Evolutionary conservation across 75 land plant species (phyloP), one percentile per base, ranked within the genome.

Genomic region (Pinus tabuliformis): DNA sequence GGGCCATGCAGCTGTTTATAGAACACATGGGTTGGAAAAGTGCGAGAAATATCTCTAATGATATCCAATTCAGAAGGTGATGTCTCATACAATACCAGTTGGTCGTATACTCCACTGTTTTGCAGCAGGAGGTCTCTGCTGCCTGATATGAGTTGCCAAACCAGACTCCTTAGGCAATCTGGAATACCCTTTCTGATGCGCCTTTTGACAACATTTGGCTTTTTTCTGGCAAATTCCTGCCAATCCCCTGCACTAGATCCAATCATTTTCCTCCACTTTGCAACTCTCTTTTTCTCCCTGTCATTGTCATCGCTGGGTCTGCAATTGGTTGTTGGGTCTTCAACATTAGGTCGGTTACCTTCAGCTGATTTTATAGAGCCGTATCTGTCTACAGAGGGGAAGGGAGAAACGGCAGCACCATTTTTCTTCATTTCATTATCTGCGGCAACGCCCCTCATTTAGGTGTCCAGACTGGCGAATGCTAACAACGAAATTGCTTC

Each of bases 1-100:
- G 99, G 99, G 9, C 99, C 99, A 91, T 97, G 99, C 75, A 98
- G 85, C 79, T 95, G 98, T 81, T 92, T 98, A 78, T 92, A 97
- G 88, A 92, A 97, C 28, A 92, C 98, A 87, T 97, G 99, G 17
- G 99, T 89, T 59, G 99, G 99, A 79, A 97, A 97, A 26, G 99
- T 97, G 18, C 99, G 93, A 64, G 98, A 94, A 37, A 97, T 97
- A 75, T 97, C 99, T 14, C 95, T 85, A 39, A 97, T 97, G 58
- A 97, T 97, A 74, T 97, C 99, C 83, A 94, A 57, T 62, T 97
- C 99, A 62, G 99, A 89, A 59, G 98, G 80, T 52, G 95, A 94
- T 74, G 97, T 90, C 85, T 97, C 99, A 78, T 94, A 97, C 73
- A 97, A 85, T 28, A 97, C 95, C 73, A 97, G 78, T 97, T 97